Base-by-base conservation (phyloP, 75 land plant genomes). In the Adiantum capillusveneris region DNA sequence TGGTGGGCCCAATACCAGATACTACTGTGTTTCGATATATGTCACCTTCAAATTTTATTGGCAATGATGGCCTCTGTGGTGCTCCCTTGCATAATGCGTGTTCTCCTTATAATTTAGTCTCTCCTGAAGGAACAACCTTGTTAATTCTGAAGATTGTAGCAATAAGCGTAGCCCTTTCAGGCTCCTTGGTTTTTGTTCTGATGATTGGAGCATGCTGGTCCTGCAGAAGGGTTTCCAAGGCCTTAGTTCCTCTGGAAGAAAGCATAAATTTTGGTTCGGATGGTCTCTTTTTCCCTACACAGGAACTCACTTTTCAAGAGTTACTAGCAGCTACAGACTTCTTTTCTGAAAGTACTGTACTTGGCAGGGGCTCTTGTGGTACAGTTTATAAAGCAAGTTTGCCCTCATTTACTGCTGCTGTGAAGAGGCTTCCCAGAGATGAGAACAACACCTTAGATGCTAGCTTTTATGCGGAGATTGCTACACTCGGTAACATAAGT, bases 401-500 rank as follows among this genome's bases (percentile, higher is more conserved):
- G 62, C 63, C 70, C 34, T 62, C 78, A 0, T 66, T 66, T 0
- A 39, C 61, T 53, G 50, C 64, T 25, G 92, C 84, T 2, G 74
- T 81, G 22, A 87, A 87, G 64, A 78, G 68, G 53, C 52, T 87
- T 50, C 20, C 59, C 19, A 9, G n/a, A 22, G 13, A 5, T 1
- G 41, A 53, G 28, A 6, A 14, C 22, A 64, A 41, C 60, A 75
- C 68, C 68, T 19, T 72, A 26, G 37, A 54, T 77, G 11, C 80
- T 73, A 80, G 90, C 62, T 86, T 86, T 62, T 67, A 69, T 11
- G 86, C 90, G 21, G 90, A 86, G 39, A 82, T 83, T 34, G 64
- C 11, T 3, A 81, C 84, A 18, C 67, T 81, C 6, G 84, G 84
- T 31, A 81, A 69, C 44, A 69, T 81, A 1, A 73, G 84, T 56